Evolutionary conservation across 2,329 filamentous ascomycete species (phyloP).

Genomic region (Microsporum canis): DNA sequence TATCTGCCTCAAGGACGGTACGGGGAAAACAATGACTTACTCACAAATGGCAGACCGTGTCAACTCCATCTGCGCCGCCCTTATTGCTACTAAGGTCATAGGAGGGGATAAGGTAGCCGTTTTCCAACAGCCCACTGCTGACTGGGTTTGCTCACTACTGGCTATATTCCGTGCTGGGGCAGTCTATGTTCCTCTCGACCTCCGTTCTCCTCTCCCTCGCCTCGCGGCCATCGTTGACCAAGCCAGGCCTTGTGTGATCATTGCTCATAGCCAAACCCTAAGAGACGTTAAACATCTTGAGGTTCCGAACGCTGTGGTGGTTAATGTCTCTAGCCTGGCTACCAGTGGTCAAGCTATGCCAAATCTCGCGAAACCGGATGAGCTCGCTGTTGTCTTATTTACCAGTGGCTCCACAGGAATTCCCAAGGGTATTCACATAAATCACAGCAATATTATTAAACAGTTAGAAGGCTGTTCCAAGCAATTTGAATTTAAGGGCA

Average conservation of each 20-base stretch:
- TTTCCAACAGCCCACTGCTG: constrained; percentile 28
- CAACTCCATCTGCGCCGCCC: constrained; percentile 24
- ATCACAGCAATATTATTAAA: constrained; percentile 17
- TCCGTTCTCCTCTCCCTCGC: constrained; percentile 20
- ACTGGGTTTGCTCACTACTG: constrained; percentile 23
- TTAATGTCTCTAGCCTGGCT: constrained; percentile 26
- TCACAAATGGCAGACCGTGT: constrained; percentile 24
- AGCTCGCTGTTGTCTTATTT: constrained; percentile 27
- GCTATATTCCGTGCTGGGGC: constrained; percentile 32
- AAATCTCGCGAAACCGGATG: constrained; percentile 19
- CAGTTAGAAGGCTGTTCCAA: constrained; percentile 15
- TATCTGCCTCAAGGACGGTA: constrained; percentile 22
- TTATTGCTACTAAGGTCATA: constrained; percentile 16
- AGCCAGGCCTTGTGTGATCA: constrained; percentile 21
- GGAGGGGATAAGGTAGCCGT: constrained; percentile 28
- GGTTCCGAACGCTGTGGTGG: not conserved
- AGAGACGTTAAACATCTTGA: constrained; percentile 1
- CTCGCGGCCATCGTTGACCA: constrained; percentile 23
- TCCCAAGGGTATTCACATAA: constrained; percentile 35
- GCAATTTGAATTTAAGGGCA: constrained; percentile 7
- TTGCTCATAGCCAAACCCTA: constrained; percentile 19
- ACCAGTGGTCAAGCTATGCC: not conserved
- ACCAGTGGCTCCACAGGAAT: constrained; percentile 21
- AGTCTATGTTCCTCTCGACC: constrained; percentile 31
- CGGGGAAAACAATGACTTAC: constrained; percentile 27